A percentile compares a stretch with the other conserved stretches of the same genome.
Evolutionary conservation across 2,329 filamentous ascomycete species (phyloP).

Genomic region (Aspergillus ruber): DNA sequence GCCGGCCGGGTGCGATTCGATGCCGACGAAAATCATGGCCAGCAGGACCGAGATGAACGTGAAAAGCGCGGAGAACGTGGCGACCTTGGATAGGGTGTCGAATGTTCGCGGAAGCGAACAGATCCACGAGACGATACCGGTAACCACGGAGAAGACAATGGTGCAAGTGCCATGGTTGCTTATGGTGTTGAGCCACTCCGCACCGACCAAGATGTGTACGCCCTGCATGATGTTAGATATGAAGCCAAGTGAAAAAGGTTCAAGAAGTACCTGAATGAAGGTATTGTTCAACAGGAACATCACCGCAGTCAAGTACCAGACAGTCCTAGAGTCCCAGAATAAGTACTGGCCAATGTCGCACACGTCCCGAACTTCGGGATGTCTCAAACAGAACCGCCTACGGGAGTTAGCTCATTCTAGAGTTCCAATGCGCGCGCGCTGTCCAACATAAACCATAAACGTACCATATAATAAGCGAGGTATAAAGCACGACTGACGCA

Average conservation of each 20-base stretch:
- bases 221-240: constrained; percentile 41
- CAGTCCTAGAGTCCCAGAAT: constrained; percentile 76
- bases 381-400: constrained; percentile 84
- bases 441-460: constrained; percentile 11
- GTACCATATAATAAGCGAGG: constrained; percentile 61
- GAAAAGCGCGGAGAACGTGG: constrained; percentile 72
- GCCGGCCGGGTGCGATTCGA: constrained; percentile 66
- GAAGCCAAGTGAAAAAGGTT: background rate
- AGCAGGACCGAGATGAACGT: constrained; percentile 85
- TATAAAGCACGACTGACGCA: constrained; percentile 75
- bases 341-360: constrained; percentile 95
- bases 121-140: constrained; percentile 67
- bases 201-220: constrained; percentile 75
- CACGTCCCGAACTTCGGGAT: constrained; percentile 86
- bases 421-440: constrained; percentile 9
- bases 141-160: constrained; percentile 69
- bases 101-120: constrained; percentile 84
- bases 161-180: constrained; percentile 67
- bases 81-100: constrained; percentile 68
- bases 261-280: constrained; percentile 61
- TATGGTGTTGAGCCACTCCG: constrained; percentile 88
- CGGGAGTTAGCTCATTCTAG: background rate
- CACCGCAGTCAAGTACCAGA: constrained; percentile 61
- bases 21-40: constrained; percentile 72
- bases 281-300: constrained; percentile 96